Conservation (phyloP, 106 monocot genomes). For the Apostasia ramifera region DNA sequence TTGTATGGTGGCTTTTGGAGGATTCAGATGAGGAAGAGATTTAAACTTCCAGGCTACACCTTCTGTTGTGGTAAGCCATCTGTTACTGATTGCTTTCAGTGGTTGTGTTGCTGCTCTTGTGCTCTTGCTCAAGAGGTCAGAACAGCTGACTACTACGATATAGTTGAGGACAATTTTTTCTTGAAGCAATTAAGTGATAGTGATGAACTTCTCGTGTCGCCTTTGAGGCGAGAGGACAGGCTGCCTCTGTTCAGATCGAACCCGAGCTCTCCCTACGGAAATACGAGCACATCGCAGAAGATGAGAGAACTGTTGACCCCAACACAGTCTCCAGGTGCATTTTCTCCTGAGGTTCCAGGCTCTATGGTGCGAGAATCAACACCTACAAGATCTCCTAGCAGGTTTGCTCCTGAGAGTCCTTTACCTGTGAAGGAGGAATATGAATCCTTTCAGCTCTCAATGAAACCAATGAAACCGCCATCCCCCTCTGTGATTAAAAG, state of each 20-base stretch:
- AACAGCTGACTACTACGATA: conserved; percentile 39
- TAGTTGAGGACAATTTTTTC: conserved; percentile 32
- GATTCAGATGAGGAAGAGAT: conserved; percentile 68
- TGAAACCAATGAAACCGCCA: conserved; percentile 23
- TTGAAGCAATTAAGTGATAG: conserved; percentile 7
- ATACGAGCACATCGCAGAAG: conserved; percentile 6
- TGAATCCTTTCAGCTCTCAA: conserved; percentile 2
- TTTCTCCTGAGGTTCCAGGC: background rate
- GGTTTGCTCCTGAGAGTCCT: conserved; percentile 18
- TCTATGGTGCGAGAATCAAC: conserved; percentile 7
- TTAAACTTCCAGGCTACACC: conserved; percentile 32
- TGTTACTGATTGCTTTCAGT: conserved; percentile 46
- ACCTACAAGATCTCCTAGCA: conserved; percentile 20
- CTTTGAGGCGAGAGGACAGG: conserved; percentile 33
- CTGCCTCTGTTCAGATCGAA: conserved; percentile 28
- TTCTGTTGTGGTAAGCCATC: conserved; percentile 38
- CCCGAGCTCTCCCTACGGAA: conserved; percentile 40
- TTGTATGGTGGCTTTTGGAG: conserved; percentile 78
- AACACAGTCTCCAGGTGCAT: background rate
- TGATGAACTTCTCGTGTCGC: conserved; percentile 5
- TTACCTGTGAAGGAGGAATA: conserved; percentile 15
- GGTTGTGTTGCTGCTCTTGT: conserved; percentile 64
- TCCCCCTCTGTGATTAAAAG: conserved; percentile 16
- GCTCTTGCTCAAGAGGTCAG: conserved; percentile 70
- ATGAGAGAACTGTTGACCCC: background rate